Percentiles rank a stretch among this genome's conserved stretches.
Evolutionary conservation across 2,329 filamentous ascomycete genomes (phyloP).

Genomic region (Elsinoe australis): DNA sequence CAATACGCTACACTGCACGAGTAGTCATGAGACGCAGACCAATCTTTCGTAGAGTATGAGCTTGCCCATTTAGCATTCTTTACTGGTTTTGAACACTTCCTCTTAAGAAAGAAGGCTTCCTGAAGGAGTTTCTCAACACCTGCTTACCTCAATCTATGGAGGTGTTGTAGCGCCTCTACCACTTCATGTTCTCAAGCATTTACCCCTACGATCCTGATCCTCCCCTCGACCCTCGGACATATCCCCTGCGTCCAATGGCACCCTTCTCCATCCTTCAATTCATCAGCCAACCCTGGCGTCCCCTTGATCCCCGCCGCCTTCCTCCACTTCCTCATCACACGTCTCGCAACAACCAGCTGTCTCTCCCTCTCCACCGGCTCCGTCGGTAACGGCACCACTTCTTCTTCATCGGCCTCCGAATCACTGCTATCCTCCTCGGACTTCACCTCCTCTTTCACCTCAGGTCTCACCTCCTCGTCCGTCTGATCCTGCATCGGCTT

Average conservation of each 20-base stretch:
- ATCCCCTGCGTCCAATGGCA: conserved; percentile 74
- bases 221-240: conserved; percentile 66
- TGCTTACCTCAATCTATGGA: too few species aligned
- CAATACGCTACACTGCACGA: too few species aligned
- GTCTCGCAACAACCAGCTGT: conserved; percentile 58
- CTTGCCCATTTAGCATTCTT: too few species aligned
- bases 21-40: too few species aligned
- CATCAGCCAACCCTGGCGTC: conserved; percentile 43
- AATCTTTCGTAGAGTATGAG: too few species aligned
- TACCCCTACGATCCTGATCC: conserved; percentile 46
- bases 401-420: conserved; percentile 23
- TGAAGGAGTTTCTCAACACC: too few species aligned
- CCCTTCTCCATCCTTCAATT: conserved; percentile 52
- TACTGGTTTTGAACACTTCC: too few species aligned
- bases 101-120: too few species aligned
- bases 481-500: conserved; percentile 16
- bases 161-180: too few species aligned
- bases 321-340: conserved; percentile 67
- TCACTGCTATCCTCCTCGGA: conserved; percentile 14
- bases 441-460: too few species aligned
- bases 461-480: neutral
- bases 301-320: conserved; percentile 55
- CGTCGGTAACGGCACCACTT: conserved; percentile 42
- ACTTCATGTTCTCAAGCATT: too few species aligned
- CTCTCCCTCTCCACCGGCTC: conserved; percentile 34